Conservation (phyloP, 2,329 filamentous ascomycete genomes). For the Aspergillus tamarii region DNA sequence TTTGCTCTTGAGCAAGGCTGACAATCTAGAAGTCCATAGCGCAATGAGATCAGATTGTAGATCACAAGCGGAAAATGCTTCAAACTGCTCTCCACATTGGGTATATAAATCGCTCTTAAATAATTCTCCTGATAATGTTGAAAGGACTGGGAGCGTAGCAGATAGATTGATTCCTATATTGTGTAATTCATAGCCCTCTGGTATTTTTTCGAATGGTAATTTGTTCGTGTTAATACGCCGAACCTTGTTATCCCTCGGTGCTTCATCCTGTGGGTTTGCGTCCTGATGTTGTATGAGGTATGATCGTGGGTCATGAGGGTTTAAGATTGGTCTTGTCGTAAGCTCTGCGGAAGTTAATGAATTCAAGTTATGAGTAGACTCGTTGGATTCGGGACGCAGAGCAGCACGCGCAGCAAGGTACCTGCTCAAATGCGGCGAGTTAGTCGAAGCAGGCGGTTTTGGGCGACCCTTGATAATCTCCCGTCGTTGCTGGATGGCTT, state of each 20-base stretch:
- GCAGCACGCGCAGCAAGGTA: slow-evolving; percentile 36
- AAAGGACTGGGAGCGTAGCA: slow-evolving; percentile 11
- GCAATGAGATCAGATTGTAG: slow-evolving; percentile 9
- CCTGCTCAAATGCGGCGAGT: slow-evolving; percentile 35
- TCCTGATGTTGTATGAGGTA: slow-evolving; percentile 32
- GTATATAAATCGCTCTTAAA: slow-evolving; percentile 28
- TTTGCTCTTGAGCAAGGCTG: slow-evolving; percentile 18
- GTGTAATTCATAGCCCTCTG: slow-evolving; percentile 28
- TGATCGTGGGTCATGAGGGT: slow-evolving; percentile 33
- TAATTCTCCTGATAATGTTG: slow-evolving; percentile 4
- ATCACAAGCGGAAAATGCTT: slow-evolving; percentile 16
- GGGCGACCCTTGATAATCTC: slow-evolving; percentile 19
- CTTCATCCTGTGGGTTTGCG: not conserved
- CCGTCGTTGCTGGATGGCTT: slow-evolving; percentile 32
- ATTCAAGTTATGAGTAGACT: not conserved
- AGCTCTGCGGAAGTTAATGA: not conserved
- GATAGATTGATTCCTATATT: slow-evolving; percentile 20
- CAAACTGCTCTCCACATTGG: slow-evolving; percentile 10
- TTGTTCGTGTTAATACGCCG: slow-evolving; percentile 26
- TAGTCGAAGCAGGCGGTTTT: slow-evolving; percentile 7
- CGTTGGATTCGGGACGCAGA: slow-evolving; percentile 15
- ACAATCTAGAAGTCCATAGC: slow-evolving; percentile 25
- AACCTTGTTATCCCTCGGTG: slow-evolving; percentile 10
- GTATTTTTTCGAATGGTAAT: slow-evolving; percentile 35
- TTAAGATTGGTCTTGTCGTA: slow-evolving; percentile 13